Base-by-base conservation (phyloP, 192 early-diverging fungal genomes). In the Bifiguratus adelaidae region DNA sequence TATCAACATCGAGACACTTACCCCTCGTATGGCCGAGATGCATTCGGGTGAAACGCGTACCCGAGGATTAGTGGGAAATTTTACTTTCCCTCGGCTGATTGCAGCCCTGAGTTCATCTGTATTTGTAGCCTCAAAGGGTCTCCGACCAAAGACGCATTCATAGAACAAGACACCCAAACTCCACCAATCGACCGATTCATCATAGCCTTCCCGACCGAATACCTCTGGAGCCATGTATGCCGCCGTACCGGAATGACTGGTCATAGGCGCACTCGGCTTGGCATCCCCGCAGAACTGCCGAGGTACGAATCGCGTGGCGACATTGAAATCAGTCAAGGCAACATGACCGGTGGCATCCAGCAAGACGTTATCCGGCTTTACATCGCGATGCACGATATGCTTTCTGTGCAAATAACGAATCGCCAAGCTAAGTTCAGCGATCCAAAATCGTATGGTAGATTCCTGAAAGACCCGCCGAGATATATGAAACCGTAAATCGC, bases 261-360 rank as follows among this genome's bases (percentile, higher is more conserved):
- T 88, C 50, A 95, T 62, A 30, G 47, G 63, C n/a, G n/a, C n/a
- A n/a, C n/a, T n/a, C 12, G 74, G 72, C 38, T 76, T 80, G n/a
- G n/a, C n/a, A n/a, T n/a, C n/a, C n/a, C n/a, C n/a, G 15, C n/a
- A n/a, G n/a, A n/a, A n/a, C 81, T 80, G 18, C 50, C 52, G 19
- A 60, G 68, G 30, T 36, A 49, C 48, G 41, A 80, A 72, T 27
- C 81, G 71, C 11, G 85, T 86, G 7, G 92, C 92, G 61, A 97
- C 92, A 65, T 97, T 97, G 53, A 97, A 97, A 60, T 97, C 95
- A 23, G 89, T 91, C 59, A 97, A 58, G 47, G 87, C 86, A 11
- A 81, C 87, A 60, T 97, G 91, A 9, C 94, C 94, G 16, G 62
- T 56, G 30, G 75, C 70, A 57, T 85, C 81, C 47, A 88, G 42